A percentile compares a stretch with the other conserved stretches of the same genome.
Conservation (phyloP, 2,329 filamentous ascomycete genomes). For the Tolypocladium capitatum region DNA sequence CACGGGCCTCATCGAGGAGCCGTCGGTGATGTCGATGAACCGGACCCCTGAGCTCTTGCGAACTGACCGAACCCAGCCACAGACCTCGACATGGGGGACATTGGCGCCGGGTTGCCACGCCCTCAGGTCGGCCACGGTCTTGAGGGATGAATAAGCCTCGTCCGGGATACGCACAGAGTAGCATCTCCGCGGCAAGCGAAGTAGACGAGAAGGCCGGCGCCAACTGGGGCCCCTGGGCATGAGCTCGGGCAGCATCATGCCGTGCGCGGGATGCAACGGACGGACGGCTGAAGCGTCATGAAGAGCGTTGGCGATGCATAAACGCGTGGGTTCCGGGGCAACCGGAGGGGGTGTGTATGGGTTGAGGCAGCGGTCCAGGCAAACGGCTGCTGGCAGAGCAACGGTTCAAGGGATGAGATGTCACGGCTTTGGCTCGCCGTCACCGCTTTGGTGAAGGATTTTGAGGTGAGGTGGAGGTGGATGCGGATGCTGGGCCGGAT, state of each 20-base stretch:
- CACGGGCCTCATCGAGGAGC: slow-evolving; percentile 63
- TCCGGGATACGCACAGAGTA: slow-evolving; percentile 21
- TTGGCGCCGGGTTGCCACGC: slow-evolving; percentile 32
- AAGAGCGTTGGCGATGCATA: background rate
- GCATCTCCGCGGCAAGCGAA: slow-evolving; percentile 6
- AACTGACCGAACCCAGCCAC: slow-evolving; percentile 73
- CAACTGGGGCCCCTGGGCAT: background rate
- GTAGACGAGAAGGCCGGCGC: background rate
- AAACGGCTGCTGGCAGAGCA: background rate
- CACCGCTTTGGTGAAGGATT: background rate
- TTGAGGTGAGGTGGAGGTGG: too few species aligned
- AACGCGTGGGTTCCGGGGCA: background rate
- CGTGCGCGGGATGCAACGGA: background rate
- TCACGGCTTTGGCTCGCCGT: background rate
- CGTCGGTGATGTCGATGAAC: slow-evolving; percentile 80
- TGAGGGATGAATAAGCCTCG: slow-evolving; percentile 19
- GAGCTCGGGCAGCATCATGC: background rate
- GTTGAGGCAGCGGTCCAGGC: background rate
- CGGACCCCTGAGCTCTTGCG: slow-evolving; percentile 73
- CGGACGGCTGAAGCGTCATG: background rate
- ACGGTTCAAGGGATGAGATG: background rate
- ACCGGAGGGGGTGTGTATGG: background rate
- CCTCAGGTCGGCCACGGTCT: slow-evolving; percentile 42
- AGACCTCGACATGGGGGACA: slow-evolving; percentile 43
- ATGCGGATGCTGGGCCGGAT: background rate